Evolutionary conservation across 345 rosid genomes (phyloP), one percentile per base, ranked within the genome.

Genomic region (Pistacia atlantica): DNA sequence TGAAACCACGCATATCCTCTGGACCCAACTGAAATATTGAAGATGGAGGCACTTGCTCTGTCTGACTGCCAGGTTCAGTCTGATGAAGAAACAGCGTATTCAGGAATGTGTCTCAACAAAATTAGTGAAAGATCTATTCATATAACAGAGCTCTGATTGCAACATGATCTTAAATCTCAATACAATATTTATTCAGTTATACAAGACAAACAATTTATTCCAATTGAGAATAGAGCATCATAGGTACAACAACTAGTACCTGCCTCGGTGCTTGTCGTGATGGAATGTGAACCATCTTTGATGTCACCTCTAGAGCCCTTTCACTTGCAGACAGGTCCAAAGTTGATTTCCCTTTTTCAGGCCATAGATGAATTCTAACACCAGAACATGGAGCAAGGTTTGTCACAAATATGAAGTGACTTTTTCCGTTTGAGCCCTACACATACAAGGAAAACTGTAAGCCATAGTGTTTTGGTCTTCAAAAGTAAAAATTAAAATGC

Each of bases 21-120:
- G 97, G 98, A 73, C 82, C 86, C 82, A 96, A 87, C 79, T 71
- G 67, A 85, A 96, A 84, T 64, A 93, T 86, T 65, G 94, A 90
- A 80, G 99, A 92, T 75, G 99, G 99, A 85, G 99, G 97, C 12
- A 97, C 92, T 87, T 96, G 99, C 88, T 96, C 99, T 8, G 99
- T 96, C 85, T 96, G 97, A 87, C 98, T 91, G 61, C 99, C 99
- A 66, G 99, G 99, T 86, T 96, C 98, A 33, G 90, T 81, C 99
- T 96, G 85, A 78, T 52, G 81, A 80, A 71, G 17, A 83, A 48
- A 74, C 57, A 78, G 65, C 63, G 76, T 5, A 71, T 66, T 49
- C 58, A 74, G 60, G 62, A 69, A 57, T 71, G 56, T 37, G 51
- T 33, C 59, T 75, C 67, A 83, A 60, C 67, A 65, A 73, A 72